A percentile compares a stretch with the other conserved stretches of the same genome.
Conservation (phyloP, 176 grass and related monocot species). For the Juncus inflexus region DNA sequence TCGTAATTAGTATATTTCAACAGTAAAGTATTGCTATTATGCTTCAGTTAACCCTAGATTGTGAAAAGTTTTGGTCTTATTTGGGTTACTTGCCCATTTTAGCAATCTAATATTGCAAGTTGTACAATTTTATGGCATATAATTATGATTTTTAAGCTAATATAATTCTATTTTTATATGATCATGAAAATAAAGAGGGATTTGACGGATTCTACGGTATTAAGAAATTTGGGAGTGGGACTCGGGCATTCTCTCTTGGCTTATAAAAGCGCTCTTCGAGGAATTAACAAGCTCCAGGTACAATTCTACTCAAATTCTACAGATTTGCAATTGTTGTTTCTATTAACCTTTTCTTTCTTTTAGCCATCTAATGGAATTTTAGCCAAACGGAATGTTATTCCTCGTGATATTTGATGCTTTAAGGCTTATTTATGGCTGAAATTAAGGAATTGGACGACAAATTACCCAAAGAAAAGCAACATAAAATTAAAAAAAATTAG, state of each 20-base stretch:
- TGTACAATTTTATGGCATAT: no score
- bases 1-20: background rate
- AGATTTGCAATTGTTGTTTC: slow-evolving; percentile 18
- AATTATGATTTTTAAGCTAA: background rate
- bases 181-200: slow-evolving; percentile 49
- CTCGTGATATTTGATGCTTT: background rate
- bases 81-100: no score
- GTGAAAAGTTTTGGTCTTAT: no score
- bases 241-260: slow-evolving; percentile 87
- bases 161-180: background rate
- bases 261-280: slow-evolving; percentile 77
- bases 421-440: slow-evolving; percentile 4
- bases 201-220: slow-evolving; percentile 91
- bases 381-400: no score
- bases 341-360: slow-evolving; percentile 20
- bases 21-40: background rate
- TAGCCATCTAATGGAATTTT: background rate
- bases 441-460: background rate
- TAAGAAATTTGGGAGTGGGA: slow-evolving; percentile 89
- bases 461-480: slow-evolving; percentile 5
- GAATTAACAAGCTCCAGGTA: slow-evolving; percentile 93
- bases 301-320: background rate
- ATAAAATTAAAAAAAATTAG: no score
- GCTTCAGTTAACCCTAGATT: background rate
- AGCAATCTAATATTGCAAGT: no score